These are phyloP conservation scores for Suhomyces yuchorum DNA, from an alignment of 1,139 yeast species.

Conservation along the genomic window DNA sequence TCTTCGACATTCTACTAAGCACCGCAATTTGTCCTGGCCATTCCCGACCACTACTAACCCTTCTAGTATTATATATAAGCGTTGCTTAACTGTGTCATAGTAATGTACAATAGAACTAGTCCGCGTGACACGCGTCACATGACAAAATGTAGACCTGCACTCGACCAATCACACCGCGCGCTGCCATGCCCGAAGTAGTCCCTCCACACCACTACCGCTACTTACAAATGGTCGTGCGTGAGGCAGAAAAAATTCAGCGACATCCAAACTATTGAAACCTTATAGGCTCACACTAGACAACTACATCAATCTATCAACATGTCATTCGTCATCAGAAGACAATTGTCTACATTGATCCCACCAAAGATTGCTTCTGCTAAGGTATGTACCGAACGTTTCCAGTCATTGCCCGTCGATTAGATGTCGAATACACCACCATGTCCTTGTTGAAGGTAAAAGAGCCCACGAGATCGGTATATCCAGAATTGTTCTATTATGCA, in stretches of 20 bases:
- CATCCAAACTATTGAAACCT: slow-evolving; percentile 8
- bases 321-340: slow-evolving; percentile 91
- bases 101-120: slow-evolving; percentile 9
- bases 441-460: neutral
- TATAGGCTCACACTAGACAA: slow-evolving; percentile 4
- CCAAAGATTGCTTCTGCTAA: slow-evolving; percentile 98
- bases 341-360: slow-evolving; percentile 93
- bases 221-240: slow-evolving; percentile 15
- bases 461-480: neutral
- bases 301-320: slow-evolving; percentile 32
- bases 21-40: no score
- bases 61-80: slow-evolving; percentile 49
- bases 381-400: slow-evolving; percentile 50
- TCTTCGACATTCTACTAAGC: no score
- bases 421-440: neutral
- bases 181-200: slow-evolving; percentile 5
- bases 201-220: neutral
- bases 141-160: neutral
- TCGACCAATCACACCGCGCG: slow-evolving; percentile 12
- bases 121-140: slow-evolving; percentile 4
- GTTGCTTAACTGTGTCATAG: slow-evolving; percentile 30
- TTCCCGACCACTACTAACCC: slow-evolving; percentile 28
- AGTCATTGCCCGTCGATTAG: neutral
- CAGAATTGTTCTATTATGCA: neutral
- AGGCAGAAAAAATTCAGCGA: slow-evolving; percentile 10